Evolutionary conservation across 805 yeast species (phyloP).

Genomic region (Suhomyces faveliae): DNA sequence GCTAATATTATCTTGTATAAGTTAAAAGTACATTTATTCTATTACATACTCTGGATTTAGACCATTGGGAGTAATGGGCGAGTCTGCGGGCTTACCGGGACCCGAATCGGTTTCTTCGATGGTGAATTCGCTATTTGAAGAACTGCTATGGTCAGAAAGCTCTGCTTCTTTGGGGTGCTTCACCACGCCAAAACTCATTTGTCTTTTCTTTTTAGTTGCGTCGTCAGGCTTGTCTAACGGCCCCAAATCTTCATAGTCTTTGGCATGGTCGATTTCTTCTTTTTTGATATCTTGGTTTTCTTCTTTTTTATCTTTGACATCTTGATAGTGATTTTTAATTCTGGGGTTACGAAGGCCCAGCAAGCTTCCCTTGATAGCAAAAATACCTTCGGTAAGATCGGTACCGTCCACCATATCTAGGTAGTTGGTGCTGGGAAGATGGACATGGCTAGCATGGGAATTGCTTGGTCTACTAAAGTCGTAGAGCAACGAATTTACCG

Average conservation of each 20-base stretch:
- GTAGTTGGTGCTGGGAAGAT: slow-evolving; percentile 17
- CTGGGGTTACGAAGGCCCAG: slow-evolving; percentile 26
- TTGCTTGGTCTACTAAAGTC: slow-evolving; percentile 20
- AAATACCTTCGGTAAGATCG: slow-evolving; percentile 22
- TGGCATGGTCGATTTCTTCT: too few species aligned
- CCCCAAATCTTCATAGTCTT: background rate
- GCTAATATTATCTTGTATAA: too few species aligned
- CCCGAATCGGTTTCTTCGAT: slow-evolving; percentile 5
- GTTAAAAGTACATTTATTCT: slow-evolving; percentile 5
- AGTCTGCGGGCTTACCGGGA: background rate
- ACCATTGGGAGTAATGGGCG: background rate
- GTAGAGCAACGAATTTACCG: slow-evolving; percentile 23
- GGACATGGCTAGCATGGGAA: slow-evolving; percentile 12
- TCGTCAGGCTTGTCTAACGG: background rate
- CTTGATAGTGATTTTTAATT: slow-evolving; percentile 27
- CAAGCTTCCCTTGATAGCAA: slow-evolving; percentile 17
- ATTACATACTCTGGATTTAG: slow-evolving; percentile 17
- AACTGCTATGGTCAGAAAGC: slow-evolving; percentile 5
- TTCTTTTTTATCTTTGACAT: slow-evolving; percentile 1
- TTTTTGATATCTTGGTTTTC: slow-evolving; percentile 14
- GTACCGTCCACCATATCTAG: slow-evolving; percentile 26
- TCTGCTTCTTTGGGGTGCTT: slow-evolving; percentile 1
- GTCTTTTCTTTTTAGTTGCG: slow-evolving; percentile 8
- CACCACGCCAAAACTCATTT: slow-evolving; percentile 17
- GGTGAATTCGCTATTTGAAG: slow-evolving; percentile 14